phyloP scores from a whole-genome alignment of 768 basidiomycete species.

The Termitomyces sp. region DNA sequence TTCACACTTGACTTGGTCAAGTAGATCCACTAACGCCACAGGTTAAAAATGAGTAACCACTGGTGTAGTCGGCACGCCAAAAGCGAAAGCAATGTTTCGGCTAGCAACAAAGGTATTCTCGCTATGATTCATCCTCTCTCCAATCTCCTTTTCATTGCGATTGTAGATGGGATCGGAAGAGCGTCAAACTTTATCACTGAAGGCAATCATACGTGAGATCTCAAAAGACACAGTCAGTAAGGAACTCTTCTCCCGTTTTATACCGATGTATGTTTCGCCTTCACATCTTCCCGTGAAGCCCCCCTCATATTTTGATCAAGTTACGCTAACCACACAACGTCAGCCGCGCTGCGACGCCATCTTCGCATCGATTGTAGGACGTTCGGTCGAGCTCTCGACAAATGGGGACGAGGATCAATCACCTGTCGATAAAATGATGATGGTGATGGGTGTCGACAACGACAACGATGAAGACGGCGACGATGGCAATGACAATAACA shows the following conservation, averaged over 20 bases:
- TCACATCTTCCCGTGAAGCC: not conserved
- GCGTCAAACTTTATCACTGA: constrained; percentile 14
- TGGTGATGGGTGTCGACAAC: no score
- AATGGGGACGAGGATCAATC: not conserved
- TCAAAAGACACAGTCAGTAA: constrained; percentile 16
- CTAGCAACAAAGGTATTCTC: constrained; percentile 30
- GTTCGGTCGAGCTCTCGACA: not conserved
- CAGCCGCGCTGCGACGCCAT: not conserved
- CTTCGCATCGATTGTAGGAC: not conserved
- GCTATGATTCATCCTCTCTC: not conserved
- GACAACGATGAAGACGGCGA: no score
- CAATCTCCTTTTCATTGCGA: not conserved
- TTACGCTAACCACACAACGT: not conserved
- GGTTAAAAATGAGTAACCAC: not conserved
- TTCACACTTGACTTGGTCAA: not conserved
- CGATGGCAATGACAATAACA: not conserved
- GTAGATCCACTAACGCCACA: not conserved
- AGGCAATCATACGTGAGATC: constrained; percentile 10
- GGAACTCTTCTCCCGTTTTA: constrained; percentile 19
- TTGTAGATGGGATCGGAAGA: constrained; percentile 13
- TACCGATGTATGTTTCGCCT: constrained; percentile 12
- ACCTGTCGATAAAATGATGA: not conserved
- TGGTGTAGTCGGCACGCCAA: not conserved
- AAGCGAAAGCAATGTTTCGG: constrained; percentile 35
- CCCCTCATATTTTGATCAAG: not conserved